Evolutionary conservation across 2,329 filamentous ascomycete species (phyloP), one percentile per base, ranked within the genome.

Genomic region (Aspergillus arachidicola): DNA sequence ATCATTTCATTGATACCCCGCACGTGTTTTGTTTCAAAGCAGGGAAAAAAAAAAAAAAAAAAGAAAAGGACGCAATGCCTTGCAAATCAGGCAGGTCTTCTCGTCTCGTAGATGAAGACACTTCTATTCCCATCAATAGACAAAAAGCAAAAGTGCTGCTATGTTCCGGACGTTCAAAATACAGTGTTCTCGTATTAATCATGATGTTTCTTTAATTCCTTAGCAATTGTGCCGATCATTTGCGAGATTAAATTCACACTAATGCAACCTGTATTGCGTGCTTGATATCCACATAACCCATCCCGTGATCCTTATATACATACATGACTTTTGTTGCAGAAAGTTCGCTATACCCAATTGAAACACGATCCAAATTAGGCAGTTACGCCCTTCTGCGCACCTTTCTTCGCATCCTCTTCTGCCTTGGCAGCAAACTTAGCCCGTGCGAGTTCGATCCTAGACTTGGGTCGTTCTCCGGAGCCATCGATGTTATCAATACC

Each of bases 381-480:
- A 56, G 62, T 48, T 45, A 50, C 57, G 19, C 60, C 53, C 6
- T 63, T 66, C 32, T 51, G 48, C 4, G 48, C 28, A n/a, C 28
- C 28, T 32, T 51, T 51, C 28, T 51, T 51, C 28, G 48, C 48
- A 21, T 61, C 56, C 54, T 66, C 64, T 28, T 66, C 68, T 21
- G 72, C 74, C 72, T 75, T 77, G 16, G 82, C 82, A 11, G 82
- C 85, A 73, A 85, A 85, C 59, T 83, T 81, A 66, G 86, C 85
- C 61, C 87, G 78, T 9, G 87, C 87, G 63, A 87, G 72, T 68
- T 89, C 84, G 62, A 89, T 80, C 23, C 80, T 78, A 11, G 82
- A 84, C 73, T 84, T 85, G 57, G 77, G 75, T 30, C 73, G 73
- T 58, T 73, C 69, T 51, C 63, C 70, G n/a, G 62, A 56, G 16